These are phyloP conservation scores for Aphanoascus verrucosus DNA, from an alignment of 2,329 filamentous ascomycete species.

Conservation along the genomic window DNA sequence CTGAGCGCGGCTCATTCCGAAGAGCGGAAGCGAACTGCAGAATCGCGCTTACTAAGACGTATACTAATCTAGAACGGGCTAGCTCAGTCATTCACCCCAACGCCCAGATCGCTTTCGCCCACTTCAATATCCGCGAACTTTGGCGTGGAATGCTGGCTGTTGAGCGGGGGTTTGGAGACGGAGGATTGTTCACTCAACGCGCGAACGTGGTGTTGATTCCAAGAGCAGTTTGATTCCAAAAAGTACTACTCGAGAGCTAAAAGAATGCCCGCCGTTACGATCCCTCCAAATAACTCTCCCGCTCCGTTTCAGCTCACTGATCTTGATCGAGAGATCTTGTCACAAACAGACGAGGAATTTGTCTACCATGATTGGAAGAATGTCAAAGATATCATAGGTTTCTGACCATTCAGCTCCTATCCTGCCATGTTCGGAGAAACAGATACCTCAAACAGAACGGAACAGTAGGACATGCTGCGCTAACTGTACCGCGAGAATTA, in stretches of 20 bases:
- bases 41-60: not conserved
- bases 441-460: not conserved
- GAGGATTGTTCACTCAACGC: too few species aligned
- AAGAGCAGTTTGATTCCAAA: not conserved
- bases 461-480: not conserved
- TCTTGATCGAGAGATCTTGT: slow-evolving; percentile 40
- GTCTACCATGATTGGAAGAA: slow-evolving; percentile 43
- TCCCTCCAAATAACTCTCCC: not conserved
- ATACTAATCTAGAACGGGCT: too few species aligned
- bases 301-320: slow-evolving; percentile 41
- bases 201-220: not conserved
- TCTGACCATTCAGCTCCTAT: slow-evolving; percentile 12
- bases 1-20: slow-evolving; percentile 5
- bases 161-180: too few species aligned
- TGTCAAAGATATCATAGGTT: slow-evolving; percentile 44
- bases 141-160: not conserved
- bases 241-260: not conserved
- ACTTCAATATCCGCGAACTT: too few species aligned
- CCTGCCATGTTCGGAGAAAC: not conserved
- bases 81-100: too few species aligned
- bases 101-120: too few species aligned
- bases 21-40: not conserved
- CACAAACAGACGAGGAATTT: slow-evolving; percentile 44
- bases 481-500: slow-evolving; percentile 9
- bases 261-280: slow-evolving; percentile 6